phyloP scores from a whole-genome alignment of 2,329 filamentous ascomycete genomes.

The Aspergillus fijiensis region DNA sequence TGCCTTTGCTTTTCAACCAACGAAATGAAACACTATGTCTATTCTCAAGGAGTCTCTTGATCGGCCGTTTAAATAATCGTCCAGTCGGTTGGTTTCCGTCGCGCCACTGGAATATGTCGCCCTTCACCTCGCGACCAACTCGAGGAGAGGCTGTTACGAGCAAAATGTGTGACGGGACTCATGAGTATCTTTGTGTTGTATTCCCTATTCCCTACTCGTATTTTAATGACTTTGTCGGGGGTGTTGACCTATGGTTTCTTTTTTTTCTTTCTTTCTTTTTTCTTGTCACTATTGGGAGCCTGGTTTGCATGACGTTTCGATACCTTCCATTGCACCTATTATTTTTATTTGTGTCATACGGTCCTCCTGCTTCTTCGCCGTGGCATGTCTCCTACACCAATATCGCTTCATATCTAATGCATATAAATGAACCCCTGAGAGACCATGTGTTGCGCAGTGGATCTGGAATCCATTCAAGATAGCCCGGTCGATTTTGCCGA shows the following conservation, averaged over 20 bases:
- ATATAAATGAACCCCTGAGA: not conserved
- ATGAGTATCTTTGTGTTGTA: slow-evolving; percentile 13
- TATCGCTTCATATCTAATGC: not conserved
- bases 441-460: not conserved
- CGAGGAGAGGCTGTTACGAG: slow-evolving; percentile 1
- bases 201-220: slow-evolving; percentile 4
- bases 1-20: not conserved
- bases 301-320: not conserved
- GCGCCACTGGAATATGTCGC: slow-evolving; percentile 5
- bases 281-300: not conserved
- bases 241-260: not conserved
- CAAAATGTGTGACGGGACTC: slow-evolving; percentile 12
- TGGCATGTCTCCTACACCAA: not conserved
- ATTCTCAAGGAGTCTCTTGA: slow-evolving; percentile 1
- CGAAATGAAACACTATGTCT: slow-evolving; percentile 3
- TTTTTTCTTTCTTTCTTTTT: not conserved
- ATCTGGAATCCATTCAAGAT: not conserved
- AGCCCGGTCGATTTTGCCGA: not conserved
- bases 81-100: slow-evolving; percentile 5
- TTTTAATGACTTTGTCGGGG: slow-evolving; percentile 10
- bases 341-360: not conserved
- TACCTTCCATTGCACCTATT: not conserved
- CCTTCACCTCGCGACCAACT: slow-evolving; percentile 1
- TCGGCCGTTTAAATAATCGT: not conserved
- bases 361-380: not conserved